Base-by-base conservation (phyloP, 2,329 filamentous ascomycete species). In the Tolypocladium paradoxum region DNA sequence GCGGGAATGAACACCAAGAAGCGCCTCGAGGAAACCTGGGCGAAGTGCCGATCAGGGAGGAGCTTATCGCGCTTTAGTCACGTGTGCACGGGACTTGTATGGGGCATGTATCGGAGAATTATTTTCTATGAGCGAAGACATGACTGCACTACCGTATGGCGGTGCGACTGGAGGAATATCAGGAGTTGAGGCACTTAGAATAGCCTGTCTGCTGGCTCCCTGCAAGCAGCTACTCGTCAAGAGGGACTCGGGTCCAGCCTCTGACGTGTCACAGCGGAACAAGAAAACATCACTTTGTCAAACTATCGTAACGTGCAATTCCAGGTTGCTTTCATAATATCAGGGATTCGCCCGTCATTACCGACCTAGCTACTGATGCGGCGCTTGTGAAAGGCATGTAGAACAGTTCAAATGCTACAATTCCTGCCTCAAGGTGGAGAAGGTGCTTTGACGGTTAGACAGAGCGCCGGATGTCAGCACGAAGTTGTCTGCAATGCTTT, bases 21-120 rank as follows among this genome's bases (percentile, higher is more conserved):
- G 53, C 49, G 18, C 35, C 24, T 34, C 55, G 37, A 35, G 51
- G 56, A 47, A 52, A 61, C 45, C 40, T 54, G 24, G 56, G 43
- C 12, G 53, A 58, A 6, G 56, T 58, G 53, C 52, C 52, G 33
- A 56, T 52, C 9, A 50, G 56, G 50, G 62, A 64, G 49, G 57
- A 57, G 36, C 55, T 63, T 27, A 56, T 62, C 48, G 57, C 59
- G 36, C 40, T 55, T 31, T 57, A 57, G 35, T 8, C 2, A 16
- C 11, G 5, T 33, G 18, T 14, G 43, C 18, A n/a, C 9, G 43
- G n/a, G 27, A 12, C 27, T 20, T 14, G 38, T 29, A 33, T 33
- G 18, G 16, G 35, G 2, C 33, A 11, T 6, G n/a, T 9, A 16
- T 12, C 33, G 20, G 12, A 5, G 24, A 14, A 40, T 8, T 34